phyloP scores from a whole-genome alignment of 495 filamentous ascomycete genomes.

The Penicillium cataractarum region DNA sequence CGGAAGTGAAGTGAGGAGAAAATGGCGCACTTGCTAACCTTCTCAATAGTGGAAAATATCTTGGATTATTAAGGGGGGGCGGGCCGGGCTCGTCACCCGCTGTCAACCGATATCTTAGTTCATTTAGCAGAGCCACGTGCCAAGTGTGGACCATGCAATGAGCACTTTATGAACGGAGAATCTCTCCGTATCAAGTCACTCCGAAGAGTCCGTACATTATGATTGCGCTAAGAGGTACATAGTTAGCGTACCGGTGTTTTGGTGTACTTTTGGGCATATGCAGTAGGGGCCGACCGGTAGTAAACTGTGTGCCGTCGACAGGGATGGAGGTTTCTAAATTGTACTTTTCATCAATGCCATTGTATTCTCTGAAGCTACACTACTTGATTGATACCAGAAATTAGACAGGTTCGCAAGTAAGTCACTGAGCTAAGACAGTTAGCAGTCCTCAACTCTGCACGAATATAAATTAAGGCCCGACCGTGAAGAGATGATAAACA shows the following conservation, averaged over 20 bases:
- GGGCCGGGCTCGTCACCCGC: background rate
- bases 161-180: background rate
- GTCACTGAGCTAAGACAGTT: too few relatives aligned
- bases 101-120: background rate
- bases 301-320: background rate
- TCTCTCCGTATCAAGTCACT: background rate
- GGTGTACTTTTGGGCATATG: background rate
- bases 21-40: background rate
- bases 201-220: background rate
- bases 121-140: background rate
- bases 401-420: background rate
- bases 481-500: background rate
- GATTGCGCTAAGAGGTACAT: background rate
- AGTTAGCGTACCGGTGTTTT: background rate
- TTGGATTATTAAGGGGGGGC: conserved; percentile 1
- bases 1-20: conserved; percentile 2
- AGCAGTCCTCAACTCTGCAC: too few relatives aligned
- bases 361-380: too few relatives aligned
- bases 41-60: background rate
- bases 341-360: too few relatives aligned
- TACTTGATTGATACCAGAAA: background rate
- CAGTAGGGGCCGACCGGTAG: background rate
- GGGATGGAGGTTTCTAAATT: too few relatives aligned
- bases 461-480: background rate
- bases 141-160: background rate